Conservation (phyloP, 495 filamentous ascomycete species). For the Aspergillus sparsus region DNA sequence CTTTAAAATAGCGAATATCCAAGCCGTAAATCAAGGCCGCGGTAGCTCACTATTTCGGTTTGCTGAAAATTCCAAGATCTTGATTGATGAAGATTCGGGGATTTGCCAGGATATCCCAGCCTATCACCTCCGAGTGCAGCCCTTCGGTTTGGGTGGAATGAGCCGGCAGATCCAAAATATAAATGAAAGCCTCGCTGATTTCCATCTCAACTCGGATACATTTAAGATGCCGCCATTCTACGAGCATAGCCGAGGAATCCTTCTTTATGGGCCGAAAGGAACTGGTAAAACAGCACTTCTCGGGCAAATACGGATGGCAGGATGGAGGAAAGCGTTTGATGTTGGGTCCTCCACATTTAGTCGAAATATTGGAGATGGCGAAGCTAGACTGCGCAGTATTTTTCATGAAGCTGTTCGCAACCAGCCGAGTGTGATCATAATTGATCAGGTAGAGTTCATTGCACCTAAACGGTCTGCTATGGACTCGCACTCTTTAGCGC, state of each 20-base stretch:
- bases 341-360: slow-evolving; percentile 58
- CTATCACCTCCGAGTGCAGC: slow-evolving; percentile 30
- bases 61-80: slow-evolving; percentile 35
- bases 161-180: slow-evolving; percentile 61
- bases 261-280: slow-evolving; percentile 81
- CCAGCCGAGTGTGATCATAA: slow-evolving; percentile 79
- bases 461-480: slow-evolving; percentile 59
- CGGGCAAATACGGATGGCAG: slow-evolving; percentile 60
- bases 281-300: slow-evolving; percentile 80
- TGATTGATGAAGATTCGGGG: slow-evolving; percentile 33
- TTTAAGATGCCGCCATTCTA: slow-evolving; percentile 47
- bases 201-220: slow-evolving; percentile 43
- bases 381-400: slow-evolving; percentile 60
- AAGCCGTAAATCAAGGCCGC: slow-evolving; percentile 24
- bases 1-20: slow-evolving; percentile 46
- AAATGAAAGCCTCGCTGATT: slow-evolving; percentile 65
- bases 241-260: slow-evolving; percentile 54
- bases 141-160: slow-evolving; percentile 60
- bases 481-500: slow-evolving; percentile 40
- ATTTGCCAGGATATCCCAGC: slow-evolving; percentile 19
- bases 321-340: slow-evolving; percentile 67
- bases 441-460: slow-evolving; percentile 78
- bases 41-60: slow-evolving; percentile 42
- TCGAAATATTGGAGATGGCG: slow-evolving; percentile 41
- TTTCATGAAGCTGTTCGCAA: slow-evolving; percentile 71